Evolutionary conservation across 805 yeast species (phyloP).

Genomic region (Candida nanaspora): DNA sequence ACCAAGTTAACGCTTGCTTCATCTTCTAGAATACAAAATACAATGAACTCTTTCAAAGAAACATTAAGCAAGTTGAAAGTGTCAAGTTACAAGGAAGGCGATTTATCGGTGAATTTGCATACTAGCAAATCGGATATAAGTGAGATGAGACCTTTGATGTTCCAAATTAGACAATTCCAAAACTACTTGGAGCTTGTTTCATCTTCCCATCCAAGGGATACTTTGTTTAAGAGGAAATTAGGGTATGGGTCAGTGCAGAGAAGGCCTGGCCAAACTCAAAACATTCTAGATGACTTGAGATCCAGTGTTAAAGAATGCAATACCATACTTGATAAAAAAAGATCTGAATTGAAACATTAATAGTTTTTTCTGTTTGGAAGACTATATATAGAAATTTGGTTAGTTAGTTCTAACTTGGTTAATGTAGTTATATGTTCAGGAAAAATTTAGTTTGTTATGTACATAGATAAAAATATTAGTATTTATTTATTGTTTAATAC

Average conservation of each 20-base stretch:
- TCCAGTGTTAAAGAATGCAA: constrained; percentile 16
- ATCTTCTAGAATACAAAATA: constrained; percentile 12
- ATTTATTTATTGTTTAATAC: not conserved
- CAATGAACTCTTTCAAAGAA: constrained; percentile 21
- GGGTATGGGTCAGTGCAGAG: constrained; percentile 8
- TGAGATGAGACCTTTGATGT: constrained; percentile 30
- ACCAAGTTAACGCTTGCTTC: constrained; percentile 8
- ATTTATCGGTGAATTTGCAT: constrained; percentile 4
- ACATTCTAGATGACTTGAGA: constrained; percentile 21
- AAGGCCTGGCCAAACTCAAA: constrained; percentile 7
- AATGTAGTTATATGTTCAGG: too few species aligned
- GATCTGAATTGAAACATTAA: not conserved
- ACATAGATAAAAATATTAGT: not conserved
- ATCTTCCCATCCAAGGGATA: constrained; percentile 27
- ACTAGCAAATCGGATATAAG: constrained; percentile 11
- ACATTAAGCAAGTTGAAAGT: constrained; percentile 20
- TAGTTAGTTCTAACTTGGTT: too few species aligned
- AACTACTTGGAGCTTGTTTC: constrained; percentile 24
- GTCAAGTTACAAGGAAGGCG: constrained; percentile 16
- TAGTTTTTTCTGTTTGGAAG: not conserved
- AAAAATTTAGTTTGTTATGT: too few species aligned
- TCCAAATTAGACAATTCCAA: constrained; percentile 24
- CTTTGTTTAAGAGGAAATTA: constrained; percentile 21
- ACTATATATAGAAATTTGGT: not conserved
- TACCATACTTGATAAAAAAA: constrained; percentile 3